These are phyloP conservation scores for Fusarium keratoplasticum DNA, from an alignment of 2,329 filamentous ascomycete genomes.

Conservation along the genomic window DNA sequence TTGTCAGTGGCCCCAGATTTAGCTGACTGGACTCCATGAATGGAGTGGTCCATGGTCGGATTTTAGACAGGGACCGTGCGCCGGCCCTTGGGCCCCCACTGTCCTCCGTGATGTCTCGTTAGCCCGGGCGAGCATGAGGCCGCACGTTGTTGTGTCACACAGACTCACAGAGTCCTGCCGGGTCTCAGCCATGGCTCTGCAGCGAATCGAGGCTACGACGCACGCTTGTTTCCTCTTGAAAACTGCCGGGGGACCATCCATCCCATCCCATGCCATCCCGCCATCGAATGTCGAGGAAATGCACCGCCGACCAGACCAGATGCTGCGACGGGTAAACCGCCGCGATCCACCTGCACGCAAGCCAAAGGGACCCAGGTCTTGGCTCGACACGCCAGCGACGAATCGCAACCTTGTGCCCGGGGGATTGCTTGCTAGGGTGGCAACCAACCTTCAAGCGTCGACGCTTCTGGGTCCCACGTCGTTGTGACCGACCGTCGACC, in stretches of 20 bases:
- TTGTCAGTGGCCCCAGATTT: constrained; percentile 20
- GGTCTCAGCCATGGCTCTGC: constrained; percentile 11
- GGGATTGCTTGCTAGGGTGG: constrained; percentile 25
- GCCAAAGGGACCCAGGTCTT: constrained; percentile 37
- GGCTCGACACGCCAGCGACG: constrained; percentile 27
- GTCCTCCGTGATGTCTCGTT: constrained; percentile 38
- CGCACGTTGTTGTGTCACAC: constrained; percentile 42
- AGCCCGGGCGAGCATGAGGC: constrained; percentile 40
- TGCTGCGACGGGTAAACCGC: constrained; percentile 36
- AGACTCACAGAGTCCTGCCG: constrained; percentile 11
- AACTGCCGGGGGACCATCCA: constrained; percentile 26
- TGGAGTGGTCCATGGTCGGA: constrained; percentile 7
- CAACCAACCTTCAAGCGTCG: constrained; percentile 34
- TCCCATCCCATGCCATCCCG: not conserved
- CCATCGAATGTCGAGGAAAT: constrained; percentile 35
- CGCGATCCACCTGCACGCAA: constrained; percentile 43
- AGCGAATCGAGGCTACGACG: constrained; percentile 24
- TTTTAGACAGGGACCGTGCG: constrained; percentile 37
- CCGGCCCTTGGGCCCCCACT: constrained; percentile 34
- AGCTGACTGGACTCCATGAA: not conserved
- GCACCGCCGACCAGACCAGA: constrained; percentile 16
- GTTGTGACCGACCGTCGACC: constrained; percentile 16
- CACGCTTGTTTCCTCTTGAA: constrained; percentile 19
- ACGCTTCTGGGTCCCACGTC: constrained; percentile 15
- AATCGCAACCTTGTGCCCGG: constrained; percentile 33